Conservation (phyloP, 164 flowering plant genomes). For the Annona squamosa region DNA sequence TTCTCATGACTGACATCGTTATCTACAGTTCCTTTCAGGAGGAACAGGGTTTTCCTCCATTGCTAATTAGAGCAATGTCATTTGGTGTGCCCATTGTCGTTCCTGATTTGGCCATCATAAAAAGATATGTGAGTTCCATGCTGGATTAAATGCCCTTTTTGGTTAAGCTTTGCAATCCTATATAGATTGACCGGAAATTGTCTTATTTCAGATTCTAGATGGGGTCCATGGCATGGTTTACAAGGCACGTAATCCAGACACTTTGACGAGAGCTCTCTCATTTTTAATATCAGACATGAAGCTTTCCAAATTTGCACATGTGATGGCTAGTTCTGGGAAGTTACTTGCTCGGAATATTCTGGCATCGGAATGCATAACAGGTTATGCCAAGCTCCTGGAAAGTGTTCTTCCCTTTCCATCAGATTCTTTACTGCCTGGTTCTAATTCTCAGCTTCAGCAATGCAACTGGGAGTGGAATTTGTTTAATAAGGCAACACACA, state of each 20-base stretch:
- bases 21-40: conserved; percentile 82
- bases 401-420: conserved; percentile 72
- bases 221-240: conserved; percentile 68
- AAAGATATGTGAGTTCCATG: conserved; percentile 59
- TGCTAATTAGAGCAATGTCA: conserved; percentile 82
- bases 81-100: conserved; percentile 70
- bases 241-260: conserved; percentile 49
- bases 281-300: conserved; percentile 52
- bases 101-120: conserved; percentile 68
- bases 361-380: conserved; percentile 68
- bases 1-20: conserved; percentile 79
- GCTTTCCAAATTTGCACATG: conserved; percentile 57
- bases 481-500: conserved; percentile 40
- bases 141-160: not conserved
- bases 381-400: conserved; percentile 72
- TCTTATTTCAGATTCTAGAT: conserved; percentile 59
- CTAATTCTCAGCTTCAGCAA: conserved; percentile 41
- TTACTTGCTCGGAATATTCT: conserved; percentile 67
- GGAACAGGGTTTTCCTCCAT: conserved; percentile 82
- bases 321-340: conserved; percentile 67
- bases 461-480: conserved; percentile 72
- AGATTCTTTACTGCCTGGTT: conserved; percentile 56
- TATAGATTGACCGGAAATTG: conserved; percentile 2
- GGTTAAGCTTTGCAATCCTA: not conserved
- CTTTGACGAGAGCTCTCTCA: conserved; percentile 61